Base-by-base conservation (phyloP, 164 flowering plant genomes). In the Dillenia turbinata region DNA sequence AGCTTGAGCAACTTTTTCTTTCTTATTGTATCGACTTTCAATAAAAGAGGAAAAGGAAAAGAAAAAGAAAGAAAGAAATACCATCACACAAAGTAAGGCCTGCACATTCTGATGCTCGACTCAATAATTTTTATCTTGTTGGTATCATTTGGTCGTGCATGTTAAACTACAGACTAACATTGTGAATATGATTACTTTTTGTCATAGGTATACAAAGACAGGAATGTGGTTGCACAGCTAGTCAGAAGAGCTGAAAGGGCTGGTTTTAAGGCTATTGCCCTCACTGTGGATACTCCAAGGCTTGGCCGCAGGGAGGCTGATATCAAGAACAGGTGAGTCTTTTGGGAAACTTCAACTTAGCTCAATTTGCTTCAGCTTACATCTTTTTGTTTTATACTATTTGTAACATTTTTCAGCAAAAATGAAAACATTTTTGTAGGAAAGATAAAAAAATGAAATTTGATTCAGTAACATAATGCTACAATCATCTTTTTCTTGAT, bases 291-390 rank as follows among this genome's bases (percentile, higher is more conserved):
- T 68, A 87, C 97, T 49, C 98, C 98, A 49, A 78, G 83, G 60
- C 88, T 90, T 12, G 98, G 98, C 9, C 86, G 98, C 50, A 83
- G 97, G 69, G 98, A 93, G 70, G 83, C 94, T 69, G 97, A 93
- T 71, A 90, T 93, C 64, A 93, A 85, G 79, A 93, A 93, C 82
- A 88, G 93, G 98, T 92, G 9, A 47, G 10, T 15, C 47, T 24
- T 19, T 19, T 19, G 1, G 22, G 22, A 19, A 19, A 19, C 22
- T 19, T 19, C 22, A 19, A 19, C 22, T 19, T 19, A 19, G 22
- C 22, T 19, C 22, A 19, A 19, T 1, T 19, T 19, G 22, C 22
- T 19, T 19, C 22, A 1, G 22, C 22, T 19, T 19, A 19, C 22
- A 19, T 19, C 22, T 19, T 19, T 19, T 1, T 19, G 1, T 19